phyloP scores from a whole-genome alignment of 2,329 filamentous ascomycete species.

The Phialophora verrucosa region DNA sequence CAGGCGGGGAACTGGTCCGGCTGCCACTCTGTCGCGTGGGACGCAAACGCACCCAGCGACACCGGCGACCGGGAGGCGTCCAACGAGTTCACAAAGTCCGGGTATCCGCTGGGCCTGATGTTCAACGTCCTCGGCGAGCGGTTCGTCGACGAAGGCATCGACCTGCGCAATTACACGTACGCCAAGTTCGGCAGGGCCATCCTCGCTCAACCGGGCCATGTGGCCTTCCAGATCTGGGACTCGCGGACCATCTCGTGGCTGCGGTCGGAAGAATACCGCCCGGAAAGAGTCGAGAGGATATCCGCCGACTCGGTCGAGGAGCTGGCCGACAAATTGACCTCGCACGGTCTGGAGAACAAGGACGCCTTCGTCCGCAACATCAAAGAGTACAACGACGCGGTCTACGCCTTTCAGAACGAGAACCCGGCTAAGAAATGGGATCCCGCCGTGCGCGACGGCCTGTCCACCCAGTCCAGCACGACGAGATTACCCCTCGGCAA shows the following conservation, averaged over 20 bases:
- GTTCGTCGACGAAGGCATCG: slow-evolving; percentile 71
- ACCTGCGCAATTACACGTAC: slow-evolving; percentile 71
- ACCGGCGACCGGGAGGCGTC: slow-evolving; percentile 64
- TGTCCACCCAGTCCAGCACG: slow-evolving; percentile 63
- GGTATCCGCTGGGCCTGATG: slow-evolving; percentile 71
- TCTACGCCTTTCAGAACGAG: slow-evolving; percentile 54
- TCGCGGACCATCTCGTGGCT: slow-evolving; percentile 59
- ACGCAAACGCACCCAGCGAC: slow-evolving; percentile 63
- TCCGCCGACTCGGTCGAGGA: slow-evolving; percentile 59
- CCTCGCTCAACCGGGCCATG: slow-evolving; percentile 61
- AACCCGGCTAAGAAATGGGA: slow-evolving; percentile 59
- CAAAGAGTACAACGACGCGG: slow-evolving; percentile 64
- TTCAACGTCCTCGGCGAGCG: slow-evolving; percentile 63
- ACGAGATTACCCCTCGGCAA: slow-evolving; percentile 59
- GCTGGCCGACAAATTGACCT: slow-evolving; percentile 58
- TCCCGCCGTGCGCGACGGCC: slow-evolving; percentile 65
- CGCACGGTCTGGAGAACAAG: slow-evolving; percentile 55
- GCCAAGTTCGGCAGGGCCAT: slow-evolving; percentile 69
- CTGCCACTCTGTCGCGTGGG: slow-evolving; percentile 70
- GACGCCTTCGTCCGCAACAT: slow-evolving; percentile 60
- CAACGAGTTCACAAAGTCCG: slow-evolving; percentile 72
- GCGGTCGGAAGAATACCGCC: slow-evolving; percentile 66
- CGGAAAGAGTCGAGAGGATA: slow-evolving; percentile 62
- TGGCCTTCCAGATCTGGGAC: slow-evolving; percentile 72
- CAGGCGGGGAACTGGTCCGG: slow-evolving; percentile 66